These are phyloP conservation scores for Blastobotrys apis DNA, from an alignment of 1,139 yeast species.

Conservation along the genomic window DNA sequence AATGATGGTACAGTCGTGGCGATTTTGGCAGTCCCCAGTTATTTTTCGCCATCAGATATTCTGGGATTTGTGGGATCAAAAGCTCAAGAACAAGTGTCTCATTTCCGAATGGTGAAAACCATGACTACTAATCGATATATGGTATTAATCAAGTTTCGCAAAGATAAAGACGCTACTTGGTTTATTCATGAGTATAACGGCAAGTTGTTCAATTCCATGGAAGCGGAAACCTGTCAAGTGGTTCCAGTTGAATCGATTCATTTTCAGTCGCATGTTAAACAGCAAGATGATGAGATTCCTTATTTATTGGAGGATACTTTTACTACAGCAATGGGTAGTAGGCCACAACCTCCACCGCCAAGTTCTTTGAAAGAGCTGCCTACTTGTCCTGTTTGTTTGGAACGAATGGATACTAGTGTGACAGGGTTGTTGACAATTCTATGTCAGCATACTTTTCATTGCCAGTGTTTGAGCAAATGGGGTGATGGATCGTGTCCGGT, in stretches of 20 bases:
- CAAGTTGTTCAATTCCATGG: slow-evolving; percentile 75
- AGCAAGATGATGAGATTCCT: slow-evolving; percentile 43
- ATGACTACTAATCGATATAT: slow-evolving; percentile 66
- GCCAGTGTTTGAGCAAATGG: slow-evolving; percentile 86
- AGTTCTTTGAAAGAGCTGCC: slow-evolving; percentile 60
- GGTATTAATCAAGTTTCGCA: slow-evolving; percentile 71
- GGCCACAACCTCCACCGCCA: slow-evolving; percentile 35
- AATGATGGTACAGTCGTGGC: slow-evolving; percentile 46
- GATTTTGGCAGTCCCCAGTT: slow-evolving; percentile 81
- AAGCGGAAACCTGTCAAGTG: slow-evolving; percentile 81
- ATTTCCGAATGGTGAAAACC: slow-evolving; percentile 67
- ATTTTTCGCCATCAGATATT: slow-evolving; percentile 79
- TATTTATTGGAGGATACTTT: slow-evolving; percentile 74
- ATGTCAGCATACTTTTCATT: slow-evolving; percentile 92
- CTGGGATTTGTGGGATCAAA: slow-evolving; percentile 72
- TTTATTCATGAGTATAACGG: slow-evolving; percentile 72
- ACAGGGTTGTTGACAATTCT: slow-evolving; percentile 85
- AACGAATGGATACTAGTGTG: slow-evolving; percentile 75
- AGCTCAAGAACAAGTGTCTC: slow-evolving; percentile 55
- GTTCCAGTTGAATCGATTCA: slow-evolving; percentile 51
- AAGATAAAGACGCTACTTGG: slow-evolving; percentile 49
- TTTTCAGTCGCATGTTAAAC: slow-evolving; percentile 33
- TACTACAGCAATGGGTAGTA: slow-evolving; percentile 33
- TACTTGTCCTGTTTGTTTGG: slow-evolving; percentile 91
- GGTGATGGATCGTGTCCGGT: slow-evolving; percentile 89